A percentile compares a stretch with the other conserved stretches of the same genome.
Conservation (phyloP, 2,329 filamentous ascomycete species). For the Stachybotrys echinatus region DNA sequence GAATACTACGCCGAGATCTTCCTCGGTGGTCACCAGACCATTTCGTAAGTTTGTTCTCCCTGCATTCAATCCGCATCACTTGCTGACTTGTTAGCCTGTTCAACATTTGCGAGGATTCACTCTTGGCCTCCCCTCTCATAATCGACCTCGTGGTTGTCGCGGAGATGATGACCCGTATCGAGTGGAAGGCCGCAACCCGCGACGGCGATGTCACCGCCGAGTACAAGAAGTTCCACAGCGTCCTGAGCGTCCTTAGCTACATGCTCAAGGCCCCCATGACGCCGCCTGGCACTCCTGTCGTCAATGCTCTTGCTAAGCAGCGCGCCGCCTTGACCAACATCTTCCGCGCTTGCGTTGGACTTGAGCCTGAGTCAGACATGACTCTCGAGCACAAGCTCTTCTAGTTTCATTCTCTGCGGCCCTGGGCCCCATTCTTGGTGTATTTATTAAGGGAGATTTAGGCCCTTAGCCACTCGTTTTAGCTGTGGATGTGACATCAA, state of each 20-base stretch:
- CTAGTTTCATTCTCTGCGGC: slow-evolving; percentile 23
- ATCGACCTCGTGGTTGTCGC: slow-evolving; percentile 90
- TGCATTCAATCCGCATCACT: neutral
- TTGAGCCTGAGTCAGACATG: slow-evolving; percentile 98
- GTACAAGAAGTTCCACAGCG: slow-evolving; percentile 93
- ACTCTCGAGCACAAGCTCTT: slow-evolving; percentile 98
- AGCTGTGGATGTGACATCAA: neutral
- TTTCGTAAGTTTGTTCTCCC: slow-evolving; percentile 51
- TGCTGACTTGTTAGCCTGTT: slow-evolving; percentile 59
- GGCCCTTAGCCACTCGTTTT: neutral
- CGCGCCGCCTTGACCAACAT: slow-evolving; percentile 93
- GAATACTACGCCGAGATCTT: slow-evolving; percentile 99
- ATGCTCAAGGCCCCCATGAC: slow-evolving; percentile 97
- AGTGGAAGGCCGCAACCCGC: slow-evolving; percentile 67
- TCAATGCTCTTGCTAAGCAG: slow-evolving; percentile 96
- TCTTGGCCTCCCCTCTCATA: slow-evolving; percentile 92
- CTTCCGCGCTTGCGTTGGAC: slow-evolving; percentile 93
- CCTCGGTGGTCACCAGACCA: slow-evolving; percentile 96
- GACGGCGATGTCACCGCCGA: slow-evolving; percentile 52
- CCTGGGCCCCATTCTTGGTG: neutral
- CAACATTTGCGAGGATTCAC: slow-evolving; percentile 98
- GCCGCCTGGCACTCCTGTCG: slow-evolving; percentile 87
- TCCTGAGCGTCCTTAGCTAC: slow-evolving; percentile 95
- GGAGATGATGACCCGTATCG: slow-evolving; percentile 98
- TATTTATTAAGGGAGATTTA: neutral